Evolutionary conservation across 176 grass and related monocot species (phyloP).

Genomic region (Musa beccarii): DNA sequence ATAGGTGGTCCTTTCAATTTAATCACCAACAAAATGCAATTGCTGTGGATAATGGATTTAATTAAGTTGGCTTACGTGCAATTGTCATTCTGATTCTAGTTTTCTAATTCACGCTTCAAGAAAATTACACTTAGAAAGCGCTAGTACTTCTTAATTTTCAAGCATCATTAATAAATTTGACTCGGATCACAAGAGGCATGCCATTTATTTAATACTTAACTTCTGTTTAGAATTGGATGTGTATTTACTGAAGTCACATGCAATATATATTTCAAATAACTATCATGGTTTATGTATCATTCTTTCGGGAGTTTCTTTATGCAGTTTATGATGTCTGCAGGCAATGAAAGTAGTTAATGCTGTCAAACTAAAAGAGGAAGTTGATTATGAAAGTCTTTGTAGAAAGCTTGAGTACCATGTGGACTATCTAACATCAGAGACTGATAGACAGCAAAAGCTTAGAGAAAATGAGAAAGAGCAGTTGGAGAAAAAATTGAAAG

Average conservation of each 20-base stretch:
- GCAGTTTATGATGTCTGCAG: slow-evolving; percentile 42
- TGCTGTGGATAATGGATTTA: too few species aligned
- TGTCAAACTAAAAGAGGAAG: slow-evolving; percentile 81
- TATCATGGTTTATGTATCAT: neutral
- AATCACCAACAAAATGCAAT: too few species aligned
- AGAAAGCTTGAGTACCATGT: slow-evolving; percentile 70
- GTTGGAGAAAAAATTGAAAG: slow-evolving; percentile 52
- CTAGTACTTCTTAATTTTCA: neutral
- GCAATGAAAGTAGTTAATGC: slow-evolving; percentile 96
- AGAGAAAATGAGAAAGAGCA: slow-evolving; percentile 53
- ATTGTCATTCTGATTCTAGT: neutral
- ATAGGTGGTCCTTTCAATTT: too few species aligned
- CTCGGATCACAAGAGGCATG: too few species aligned
- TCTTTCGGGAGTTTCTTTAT: slow-evolving; percentile 1
- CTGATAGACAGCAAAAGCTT: slow-evolving; percentile 82
- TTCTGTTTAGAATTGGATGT: neutral
- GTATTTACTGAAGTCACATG: neutral
- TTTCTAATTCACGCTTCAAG: neutral
- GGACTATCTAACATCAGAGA: slow-evolving; percentile 84
- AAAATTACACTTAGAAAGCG: neutral
- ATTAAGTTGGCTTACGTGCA: neutral
- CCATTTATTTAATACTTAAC: neutral
- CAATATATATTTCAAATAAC: neutral
- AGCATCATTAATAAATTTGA: too few species aligned
- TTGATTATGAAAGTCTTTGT: slow-evolving; percentile 86